A percentile compares a stretch with the other conserved stretches of the same genome.
Evolutionary conservation across 176 grass and related monocot species (phyloP).

Genomic region (Tillandsia fasciculata): DNA sequence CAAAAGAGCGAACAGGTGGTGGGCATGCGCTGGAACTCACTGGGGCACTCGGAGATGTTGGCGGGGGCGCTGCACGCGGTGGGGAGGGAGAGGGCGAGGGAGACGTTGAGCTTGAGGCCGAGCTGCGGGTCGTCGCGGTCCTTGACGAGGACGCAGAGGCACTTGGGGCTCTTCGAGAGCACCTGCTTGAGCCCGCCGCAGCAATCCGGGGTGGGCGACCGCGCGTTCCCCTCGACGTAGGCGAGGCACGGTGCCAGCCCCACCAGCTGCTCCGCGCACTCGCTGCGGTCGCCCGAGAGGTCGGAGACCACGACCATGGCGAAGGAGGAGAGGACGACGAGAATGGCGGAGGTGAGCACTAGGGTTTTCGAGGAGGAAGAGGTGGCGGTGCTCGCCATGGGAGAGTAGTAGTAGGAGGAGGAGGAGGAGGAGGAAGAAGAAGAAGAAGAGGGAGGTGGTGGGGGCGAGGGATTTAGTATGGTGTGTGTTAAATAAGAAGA

Average conservation of each 20-base stretch:
- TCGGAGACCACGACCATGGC: constrained; percentile 11
- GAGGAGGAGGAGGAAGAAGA: not conserved
- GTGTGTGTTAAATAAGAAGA: not conserved
- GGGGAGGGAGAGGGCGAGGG: constrained; percentile 65
- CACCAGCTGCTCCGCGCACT: constrained; percentile 70
- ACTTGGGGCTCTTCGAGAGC: constrained; percentile 67
- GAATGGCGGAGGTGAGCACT: not conserved
- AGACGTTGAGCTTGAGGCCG: constrained; percentile 85
- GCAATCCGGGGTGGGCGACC: constrained; percentile 72
- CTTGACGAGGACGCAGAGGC: constrained; percentile 85
- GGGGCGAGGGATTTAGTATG: not conserved
- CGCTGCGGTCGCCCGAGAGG: constrained; percentile 45
- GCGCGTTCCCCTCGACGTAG: constrained; percentile 62
- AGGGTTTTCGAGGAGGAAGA: not conserved
- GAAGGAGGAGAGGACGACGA: not conserved
- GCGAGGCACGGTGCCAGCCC: constrained; percentile 74
- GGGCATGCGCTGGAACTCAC: constrained; percentile 19
- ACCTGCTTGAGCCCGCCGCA: constrained; percentile 70
- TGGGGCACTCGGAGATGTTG: constrained; percentile 75
- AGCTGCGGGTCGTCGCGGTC: constrained; percentile 77
- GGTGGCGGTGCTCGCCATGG: not conserved
- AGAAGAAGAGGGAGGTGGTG: constrained; percentile 1
- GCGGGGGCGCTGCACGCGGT: constrained; percentile 49
- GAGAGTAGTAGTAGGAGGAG: not conserved
- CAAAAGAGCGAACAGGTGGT: not conserved